Percentiles rank a stretch among this genome's conserved stretches.
Evolutionary conservation across 345 rosid genomes (phyloP).

Genomic region (Noccaea bulbosa): DNA sequence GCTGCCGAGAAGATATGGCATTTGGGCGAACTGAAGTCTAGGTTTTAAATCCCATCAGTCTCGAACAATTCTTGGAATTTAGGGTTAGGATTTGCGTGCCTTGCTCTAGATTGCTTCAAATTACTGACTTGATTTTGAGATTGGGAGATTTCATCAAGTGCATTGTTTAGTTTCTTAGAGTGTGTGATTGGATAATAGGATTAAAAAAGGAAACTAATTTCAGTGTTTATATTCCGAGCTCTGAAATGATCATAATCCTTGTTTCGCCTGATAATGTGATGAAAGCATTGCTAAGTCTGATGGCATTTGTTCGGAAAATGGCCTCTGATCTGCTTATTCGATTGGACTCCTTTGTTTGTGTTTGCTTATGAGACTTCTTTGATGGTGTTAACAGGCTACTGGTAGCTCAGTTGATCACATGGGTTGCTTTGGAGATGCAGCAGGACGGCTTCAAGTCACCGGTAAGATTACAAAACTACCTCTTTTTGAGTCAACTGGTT

Average conservation of each 20-base stretch:
- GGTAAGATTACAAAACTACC: constrained; percentile 41
- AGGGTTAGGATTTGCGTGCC: not conserved
- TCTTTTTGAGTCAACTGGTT: not conserved
- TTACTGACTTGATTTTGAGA: constrained; percentile 4
- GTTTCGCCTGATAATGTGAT: constrained; percentile 1
- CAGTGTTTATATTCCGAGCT: constrained; percentile 9
- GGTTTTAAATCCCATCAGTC: constrained; percentile 15
- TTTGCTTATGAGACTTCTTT: not conserved
- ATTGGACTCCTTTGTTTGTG: not conserved
- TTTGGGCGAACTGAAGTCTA: constrained; percentile 9
- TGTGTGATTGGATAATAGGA: not conserved
- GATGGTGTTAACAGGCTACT: constrained; percentile 56
- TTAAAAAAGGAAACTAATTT: not conserved
- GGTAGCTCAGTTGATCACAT: constrained; percentile 76
- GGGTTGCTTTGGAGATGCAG: constrained; percentile 82
- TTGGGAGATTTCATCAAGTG: constrained; percentile 8
- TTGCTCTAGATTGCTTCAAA: not conserved
- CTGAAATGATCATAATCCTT: not conserved
- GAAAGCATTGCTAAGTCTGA: not conserved
- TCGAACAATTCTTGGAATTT: constrained; percentile 13
- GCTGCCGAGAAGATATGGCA: not conserved
- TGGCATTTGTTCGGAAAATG: not conserved
- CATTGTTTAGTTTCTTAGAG: constrained; percentile 13
- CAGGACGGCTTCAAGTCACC: constrained; percentile 78
- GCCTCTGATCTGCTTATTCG: not conserved